Percentiles rank a stretch among this genome's conserved stretches.
Conservation (phyloP, 2,329 filamentous ascomycete species). For the Clarireedia paspali region DNA sequence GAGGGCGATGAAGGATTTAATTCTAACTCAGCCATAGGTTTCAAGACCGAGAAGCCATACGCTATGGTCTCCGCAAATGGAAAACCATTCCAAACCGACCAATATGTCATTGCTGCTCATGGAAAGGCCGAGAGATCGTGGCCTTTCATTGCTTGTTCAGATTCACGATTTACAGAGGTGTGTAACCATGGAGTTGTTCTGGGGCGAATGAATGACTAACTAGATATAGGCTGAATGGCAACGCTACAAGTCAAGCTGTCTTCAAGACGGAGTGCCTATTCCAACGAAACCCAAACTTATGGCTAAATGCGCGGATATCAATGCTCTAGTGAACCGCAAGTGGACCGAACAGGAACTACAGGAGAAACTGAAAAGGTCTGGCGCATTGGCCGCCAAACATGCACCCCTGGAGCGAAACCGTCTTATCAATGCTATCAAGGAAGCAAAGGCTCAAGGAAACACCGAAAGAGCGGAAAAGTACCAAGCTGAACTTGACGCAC, state of each 20-base stretch:
- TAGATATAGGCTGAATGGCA: conserved; percentile 61
- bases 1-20: not conserved
- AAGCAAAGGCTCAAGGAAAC: conserved; percentile 58
- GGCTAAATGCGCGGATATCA: conserved; percentile 74
- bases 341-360: conserved; percentile 82
- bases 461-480: conserved; percentile 46
- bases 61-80: conserved; percentile 68
- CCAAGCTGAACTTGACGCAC: conserved; percentile 52
- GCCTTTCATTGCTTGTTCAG: conserved; percentile 86
- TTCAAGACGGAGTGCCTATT: conserved; percentile 62
- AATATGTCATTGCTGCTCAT: conserved; percentile 74
- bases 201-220: conserved; percentile 10
- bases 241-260: conserved; percentile 69
- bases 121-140: conserved; percentile 79
- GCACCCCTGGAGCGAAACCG: conserved; percentile 61
- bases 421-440: conserved; percentile 55
- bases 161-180: conserved; percentile 77
- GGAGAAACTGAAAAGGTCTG: conserved; percentile 66
- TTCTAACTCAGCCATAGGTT: conserved; percentile 45
- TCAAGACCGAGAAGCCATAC: conserved; percentile 74
- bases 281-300: conserved; percentile 65
- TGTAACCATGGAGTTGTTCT: conserved; percentile 20
- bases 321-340: conserved; percentile 65
- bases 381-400: conserved; percentile 57
- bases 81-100: conserved; percentile 72